Conservation (phyloP, 306 rosid species). For the Echinosophora koreensis region DNA sequence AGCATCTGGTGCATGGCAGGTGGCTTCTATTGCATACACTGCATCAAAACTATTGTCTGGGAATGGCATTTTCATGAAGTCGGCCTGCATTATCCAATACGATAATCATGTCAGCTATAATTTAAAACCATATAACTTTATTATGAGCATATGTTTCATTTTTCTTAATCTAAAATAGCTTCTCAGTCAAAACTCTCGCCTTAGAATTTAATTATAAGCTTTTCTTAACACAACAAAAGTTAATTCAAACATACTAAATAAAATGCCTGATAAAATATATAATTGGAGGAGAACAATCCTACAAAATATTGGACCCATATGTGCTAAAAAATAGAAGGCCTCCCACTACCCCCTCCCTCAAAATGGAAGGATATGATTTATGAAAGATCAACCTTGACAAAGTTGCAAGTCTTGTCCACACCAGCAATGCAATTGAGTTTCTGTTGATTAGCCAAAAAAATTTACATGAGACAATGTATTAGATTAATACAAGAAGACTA, state of each 20-base stretch:
- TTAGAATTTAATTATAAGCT: slow-evolving; percentile 5
- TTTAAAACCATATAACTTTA: background rate
- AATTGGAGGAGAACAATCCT: background rate
- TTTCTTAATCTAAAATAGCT: background rate
- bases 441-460: slow-evolving; percentile 44
- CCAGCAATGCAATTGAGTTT: slow-evolving; percentile 65
- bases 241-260: slow-evolving; percentile 2
- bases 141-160: background rate
- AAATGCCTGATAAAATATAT: slow-evolving; percentile 7
- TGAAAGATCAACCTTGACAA: slow-evolving; percentile 67
- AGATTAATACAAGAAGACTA: slow-evolving; percentile 21
- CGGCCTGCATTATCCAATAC: slow-evolving; percentile 73
- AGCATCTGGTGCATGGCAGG: slow-evolving; percentile 98
- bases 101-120: slow-evolving; percentile 20
- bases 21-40: slow-evolving; percentile 97
- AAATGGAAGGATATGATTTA: slow-evolving; percentile 7
- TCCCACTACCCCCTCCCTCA: background rate
- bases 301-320: slow-evolving; percentile 10
- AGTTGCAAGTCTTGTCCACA: slow-evolving; percentile 68
- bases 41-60: slow-evolving; percentile 88
- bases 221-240: background rate
- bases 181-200: slow-evolving; percentile 20
- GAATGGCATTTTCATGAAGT: slow-evolving; percentile 95
- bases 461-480: background rate
- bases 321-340: slow-evolving; percentile 3